These are phyloP conservation scores for Eucalyptus tenuipes DNA, from an alignment of 345 rosid species.

Conservation along the genomic window DNA sequence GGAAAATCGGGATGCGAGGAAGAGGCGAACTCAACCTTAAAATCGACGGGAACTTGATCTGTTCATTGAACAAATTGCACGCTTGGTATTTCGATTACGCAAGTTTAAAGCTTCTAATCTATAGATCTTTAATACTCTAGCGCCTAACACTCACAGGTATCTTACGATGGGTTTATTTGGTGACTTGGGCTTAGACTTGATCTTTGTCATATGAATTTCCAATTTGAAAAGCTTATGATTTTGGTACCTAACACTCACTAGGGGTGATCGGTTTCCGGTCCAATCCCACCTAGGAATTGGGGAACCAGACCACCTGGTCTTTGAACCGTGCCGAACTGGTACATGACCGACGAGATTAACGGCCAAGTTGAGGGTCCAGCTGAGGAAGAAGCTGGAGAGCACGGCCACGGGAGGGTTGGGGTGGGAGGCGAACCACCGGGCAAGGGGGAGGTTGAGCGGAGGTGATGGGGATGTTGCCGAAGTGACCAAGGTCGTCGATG, in stretches of 20 bases:
- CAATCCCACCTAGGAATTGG: rapidly evolving
- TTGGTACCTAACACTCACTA: too few relatives aligned
- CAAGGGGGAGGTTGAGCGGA: too few relatives aligned
- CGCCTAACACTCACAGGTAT: not conserved
- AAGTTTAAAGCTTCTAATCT: not conserved
- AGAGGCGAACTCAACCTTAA: not conserved
- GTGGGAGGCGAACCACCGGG: too few relatives aligned
- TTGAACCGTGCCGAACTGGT: too few relatives aligned
- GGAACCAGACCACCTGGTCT: too few relatives aligned
- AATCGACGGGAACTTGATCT: not conserved
- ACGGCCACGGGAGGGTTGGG: too few relatives aligned
- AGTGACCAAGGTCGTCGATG: too few relatives aligned
- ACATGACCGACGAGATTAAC: too few relatives aligned
- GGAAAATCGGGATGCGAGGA: rapidly evolving
- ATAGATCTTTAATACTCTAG: not conserved
- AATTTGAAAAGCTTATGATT: not conserved
- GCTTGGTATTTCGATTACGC: not conserved
- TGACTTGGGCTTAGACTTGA: rapidly evolving
- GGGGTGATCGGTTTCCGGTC: rapidly evolving
- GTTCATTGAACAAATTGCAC: not conserved
- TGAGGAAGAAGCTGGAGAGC: too few relatives aligned
- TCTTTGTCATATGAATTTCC: not conserved
- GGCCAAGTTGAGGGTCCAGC: too few relatives aligned
- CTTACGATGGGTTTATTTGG: not conserved
- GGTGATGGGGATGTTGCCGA: too few relatives aligned